Evolutionary conservation across 805 yeast species (phyloP).

Genomic region (Dipodascus geniculatus): DNA sequence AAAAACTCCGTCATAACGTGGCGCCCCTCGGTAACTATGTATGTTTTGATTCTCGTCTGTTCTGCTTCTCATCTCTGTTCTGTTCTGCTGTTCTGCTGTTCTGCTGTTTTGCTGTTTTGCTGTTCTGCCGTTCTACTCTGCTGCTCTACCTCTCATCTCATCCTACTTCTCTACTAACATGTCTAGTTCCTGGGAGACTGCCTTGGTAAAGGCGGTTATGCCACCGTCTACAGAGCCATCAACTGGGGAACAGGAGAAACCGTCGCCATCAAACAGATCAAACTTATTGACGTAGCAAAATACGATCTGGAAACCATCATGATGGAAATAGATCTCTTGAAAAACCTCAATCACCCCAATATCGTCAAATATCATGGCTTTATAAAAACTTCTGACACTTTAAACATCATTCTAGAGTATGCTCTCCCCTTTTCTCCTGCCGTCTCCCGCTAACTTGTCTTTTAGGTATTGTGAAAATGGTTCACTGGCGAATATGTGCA

Average conservation of each 20-base stretch:
- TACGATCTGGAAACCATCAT: conserved; percentile 31
- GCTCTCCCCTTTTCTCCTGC: conserved; percentile 10
- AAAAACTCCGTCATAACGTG: conserved; percentile 5
- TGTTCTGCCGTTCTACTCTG: too few relatives aligned
- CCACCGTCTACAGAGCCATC: conserved; percentile 68
- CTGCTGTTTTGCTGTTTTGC: too few relatives aligned
- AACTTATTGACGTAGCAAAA: conserved; percentile 31
- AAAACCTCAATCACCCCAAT: conserved; percentile 51
- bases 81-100: too few relatives aligned
- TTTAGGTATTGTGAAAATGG: conserved; percentile 43
- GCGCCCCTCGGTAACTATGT: conserved; percentile 12
- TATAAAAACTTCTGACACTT: conserved; percentile 38
- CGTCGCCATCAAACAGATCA: conserved; percentile 72
- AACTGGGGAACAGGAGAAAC: conserved; percentile 53
- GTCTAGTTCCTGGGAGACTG: conserved; percentile 32
- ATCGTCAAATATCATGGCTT: conserved; percentile 61
- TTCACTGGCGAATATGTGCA: conserved; percentile 44
- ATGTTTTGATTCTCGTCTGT: not conserved
- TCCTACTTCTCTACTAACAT: not conserved
- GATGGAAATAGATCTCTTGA: conserved; percentile 60
- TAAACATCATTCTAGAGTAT: conserved; percentile 53
- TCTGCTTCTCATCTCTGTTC: too few relatives aligned
- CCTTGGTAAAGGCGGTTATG: conserved; percentile 87
- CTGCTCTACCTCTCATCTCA: not conserved
- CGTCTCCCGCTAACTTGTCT: not conserved